Evolutionary conservation across 1,284 basidiomycete genomes (phyloP), one percentile per base, ranked within the genome.

Genomic region (Trametes polyzona): DNA sequence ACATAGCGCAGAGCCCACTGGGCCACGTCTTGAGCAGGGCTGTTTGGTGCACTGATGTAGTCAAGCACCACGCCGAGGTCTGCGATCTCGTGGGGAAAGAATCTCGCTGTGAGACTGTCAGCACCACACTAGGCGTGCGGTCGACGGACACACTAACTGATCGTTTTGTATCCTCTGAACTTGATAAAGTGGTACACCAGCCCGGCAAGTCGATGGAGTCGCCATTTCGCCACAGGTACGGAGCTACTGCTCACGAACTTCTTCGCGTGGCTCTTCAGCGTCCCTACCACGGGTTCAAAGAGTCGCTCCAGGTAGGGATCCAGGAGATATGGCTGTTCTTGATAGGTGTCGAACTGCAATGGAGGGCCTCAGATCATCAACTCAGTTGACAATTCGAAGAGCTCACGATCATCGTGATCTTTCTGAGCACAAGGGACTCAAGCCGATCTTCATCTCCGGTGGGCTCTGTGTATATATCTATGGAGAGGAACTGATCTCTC

Each of bases 251-350:
- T 71, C 29, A 78, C 73, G 39, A 81, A 75, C 11, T 68, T 63
- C 62, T 76, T 81, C n/a, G 87, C 83, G 63, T 85, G 82, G 9
- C 64, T 63, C 66, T 87, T 86, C 39, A 97, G 73, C n/a, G 73
- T 71, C 27, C 83, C 79, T 44, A 94, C 87, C 3, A 92, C 84
- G 0, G 96, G 95, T 2, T 78, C 73, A 11, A 98, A 84, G 57
- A 99, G 86, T 16, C 76, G 70, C 67, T 95, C 92, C n/a, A 99
- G 81, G 66, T 86, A 89, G n/a, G 96, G 95, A 71, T 99, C 97
- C n/a, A 98, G 82, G 0, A 99, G 83, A 67, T 96, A 94, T 2
- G 95, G 81, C 67, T 96, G 92, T 58, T 98, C 96, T 69, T 98
- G 95, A 69, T 98, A 99, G 69, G 88, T 83, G 70, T 87, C 84